Evolutionary conservation across 257 asterid genomes (phyloP).

Genomic region (Capsicum rhomboideum): DNA sequence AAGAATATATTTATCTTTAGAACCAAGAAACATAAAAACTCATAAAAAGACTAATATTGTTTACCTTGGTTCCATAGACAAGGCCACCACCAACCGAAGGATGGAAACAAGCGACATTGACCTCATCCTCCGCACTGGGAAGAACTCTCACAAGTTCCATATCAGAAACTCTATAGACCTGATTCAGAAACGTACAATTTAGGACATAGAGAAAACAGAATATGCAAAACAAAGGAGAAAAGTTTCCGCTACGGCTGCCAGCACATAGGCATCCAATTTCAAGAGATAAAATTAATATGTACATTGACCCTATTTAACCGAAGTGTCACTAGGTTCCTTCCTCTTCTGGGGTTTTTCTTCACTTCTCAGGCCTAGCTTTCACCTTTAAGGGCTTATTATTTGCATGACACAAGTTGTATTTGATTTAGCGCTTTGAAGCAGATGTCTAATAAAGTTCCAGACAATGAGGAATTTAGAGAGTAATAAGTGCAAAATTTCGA

Average conservation of each 20-base stretch:
- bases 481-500: too few species aligned
- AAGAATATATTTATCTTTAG: not conserved
- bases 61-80: slow-evolving; percentile 94
- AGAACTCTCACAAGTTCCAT: slow-evolving; percentile 96
- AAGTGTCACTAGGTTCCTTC: not conserved
- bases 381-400: not conserved
- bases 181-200: slow-evolving; percentile 9
- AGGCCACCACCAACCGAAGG: slow-evolving; percentile 93
- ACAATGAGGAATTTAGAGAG: not conserved
- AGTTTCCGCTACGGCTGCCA: not conserved
- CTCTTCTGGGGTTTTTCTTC: not conserved
- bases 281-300: not conserved
- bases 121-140: slow-evolving; percentile 97
- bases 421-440: not conserved
- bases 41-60: not conserved
- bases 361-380: not conserved
- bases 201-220: not conserved
- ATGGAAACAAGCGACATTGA: slow-evolving; percentile 96
- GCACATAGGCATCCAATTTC: not conserved
- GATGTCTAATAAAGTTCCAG: not conserved
- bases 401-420: not conserved
- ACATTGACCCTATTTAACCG: not conserved
- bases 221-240: not conserved
- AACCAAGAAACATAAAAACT: not conserved
- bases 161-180: slow-evolving; percentile 88